Conservation (phyloP, 352 stramenopile genomes). For the Globisporangium barbulae region DNA sequence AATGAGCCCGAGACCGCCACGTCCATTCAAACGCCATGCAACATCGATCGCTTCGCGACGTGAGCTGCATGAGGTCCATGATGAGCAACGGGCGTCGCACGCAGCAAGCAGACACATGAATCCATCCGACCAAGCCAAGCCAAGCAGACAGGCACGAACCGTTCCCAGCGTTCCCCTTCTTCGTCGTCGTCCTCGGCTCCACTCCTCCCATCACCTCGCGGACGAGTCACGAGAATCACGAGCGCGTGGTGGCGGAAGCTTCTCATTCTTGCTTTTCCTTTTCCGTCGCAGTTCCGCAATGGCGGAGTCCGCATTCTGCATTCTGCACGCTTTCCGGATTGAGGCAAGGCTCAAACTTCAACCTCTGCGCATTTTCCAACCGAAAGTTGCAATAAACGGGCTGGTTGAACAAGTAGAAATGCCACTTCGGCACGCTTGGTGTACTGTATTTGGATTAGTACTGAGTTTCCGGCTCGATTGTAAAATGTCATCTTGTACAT, state of each 20-base stretch:
- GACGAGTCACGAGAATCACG: slow-evolving; percentile 8
- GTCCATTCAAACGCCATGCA: too few relatives aligned
- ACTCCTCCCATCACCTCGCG: background rate
- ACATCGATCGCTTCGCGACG: slow-evolving; percentile 3
- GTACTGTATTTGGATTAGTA: too few relatives aligned
- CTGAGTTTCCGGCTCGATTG: too few relatives aligned
- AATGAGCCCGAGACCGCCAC: background rate
- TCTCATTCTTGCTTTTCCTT: slow-evolving; percentile 3
- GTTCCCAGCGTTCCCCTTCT: slow-evolving; percentile 1
- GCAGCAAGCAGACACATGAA: background rate
- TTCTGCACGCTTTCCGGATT: slow-evolving; percentile 11
- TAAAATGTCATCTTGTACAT: too few relatives aligned
- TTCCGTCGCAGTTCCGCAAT: slow-evolving; percentile 2
- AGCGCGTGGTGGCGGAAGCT: slow-evolving; percentile 7
- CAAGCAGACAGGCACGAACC: slow-evolving; percentile 1
- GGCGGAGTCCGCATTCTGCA: slow-evolving; percentile 6
- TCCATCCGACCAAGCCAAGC: background rate
- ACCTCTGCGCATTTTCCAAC: background rate
- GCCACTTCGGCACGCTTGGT: background rate
- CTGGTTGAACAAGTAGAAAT: background rate
- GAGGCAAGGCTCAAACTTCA: background rate
- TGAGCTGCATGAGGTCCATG: slow-evolving; percentile 3
- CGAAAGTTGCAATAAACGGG: background rate
- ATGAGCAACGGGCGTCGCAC: background rate
- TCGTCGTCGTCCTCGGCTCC: background rate